Evolutionary conservation across 2,329 filamentous ascomycete species (phyloP).

Genomic region (Pestalotiopsis fici): DNA sequence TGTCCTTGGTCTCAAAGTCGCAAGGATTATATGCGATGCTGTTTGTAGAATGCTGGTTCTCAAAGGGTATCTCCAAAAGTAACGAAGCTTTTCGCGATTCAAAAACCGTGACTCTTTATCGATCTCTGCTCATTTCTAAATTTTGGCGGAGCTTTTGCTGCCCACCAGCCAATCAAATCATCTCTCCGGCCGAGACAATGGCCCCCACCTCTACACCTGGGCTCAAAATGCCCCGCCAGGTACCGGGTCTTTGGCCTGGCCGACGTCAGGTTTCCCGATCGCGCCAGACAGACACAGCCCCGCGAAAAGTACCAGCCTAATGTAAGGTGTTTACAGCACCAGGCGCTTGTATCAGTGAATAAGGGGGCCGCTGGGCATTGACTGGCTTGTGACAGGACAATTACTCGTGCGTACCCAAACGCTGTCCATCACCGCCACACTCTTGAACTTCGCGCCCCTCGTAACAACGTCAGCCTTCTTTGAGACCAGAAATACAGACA

Average conservation of each 20-base stretch:
- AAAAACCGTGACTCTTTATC: conserved; percentile 5
- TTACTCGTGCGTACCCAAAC: background rate
- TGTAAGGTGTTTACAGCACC: background rate
- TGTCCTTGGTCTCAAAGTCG: background rate
- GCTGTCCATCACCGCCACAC: background rate
- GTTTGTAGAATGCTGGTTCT: background rate
- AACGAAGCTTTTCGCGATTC: conserved; percentile 2
- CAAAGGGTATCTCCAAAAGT: background rate
- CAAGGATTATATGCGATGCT: background rate
- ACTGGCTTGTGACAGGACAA: background rate
- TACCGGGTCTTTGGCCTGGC: background rate
- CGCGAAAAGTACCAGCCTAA: background rate
- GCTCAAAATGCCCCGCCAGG: conserved; percentile 4
- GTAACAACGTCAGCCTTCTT: background rate
- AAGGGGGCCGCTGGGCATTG: background rate
- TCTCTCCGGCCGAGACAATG: conserved; percentile 20
- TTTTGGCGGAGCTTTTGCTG: conserved; percentile 10
- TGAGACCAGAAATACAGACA: background rate
- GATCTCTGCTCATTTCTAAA: conserved; percentile 2
- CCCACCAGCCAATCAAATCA: conserved; percentile 15
- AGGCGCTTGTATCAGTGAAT: background rate
- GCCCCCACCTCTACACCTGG: background rate
- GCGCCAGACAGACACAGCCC: background rate
- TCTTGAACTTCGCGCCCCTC: background rate
- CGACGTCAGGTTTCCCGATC: background rate